Evolutionary conservation across 805 yeast species (phyloP), one percentile per base, ranked within the genome.

Genomic region (Kuraishia ogatae): DNA sequence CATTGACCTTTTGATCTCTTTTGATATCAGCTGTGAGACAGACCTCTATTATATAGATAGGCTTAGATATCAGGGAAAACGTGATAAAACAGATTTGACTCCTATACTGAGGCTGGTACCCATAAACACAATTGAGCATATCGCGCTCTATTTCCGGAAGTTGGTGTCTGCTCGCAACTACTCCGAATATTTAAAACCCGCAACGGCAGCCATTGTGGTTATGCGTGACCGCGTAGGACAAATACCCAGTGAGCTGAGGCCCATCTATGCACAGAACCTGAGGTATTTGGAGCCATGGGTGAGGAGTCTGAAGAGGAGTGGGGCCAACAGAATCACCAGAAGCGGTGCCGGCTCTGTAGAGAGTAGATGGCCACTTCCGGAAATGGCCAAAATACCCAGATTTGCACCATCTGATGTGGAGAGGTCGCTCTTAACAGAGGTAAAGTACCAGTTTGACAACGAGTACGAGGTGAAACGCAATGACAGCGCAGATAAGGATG

Each of bases 51-150:
- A 17, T 15, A 26, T 52, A 10, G 22, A 13, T 4, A 70, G 11
- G 48, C 59, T 50, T 11, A 23, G 35, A 4, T 23, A 17, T 20
- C 52, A 39, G 23, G 22, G 24, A 15, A 20, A 23, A 2, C 26
- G 46, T 19, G 22, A 15, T 15, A 8, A 22, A 2, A 29, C 29
- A 4, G 20, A 23, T 24, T 65, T 62, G 10, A 79, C 87, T 0
- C 85, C 89, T 10, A 71, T 89, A 3, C 64, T 93, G 24, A 72
- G 93, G 43, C 71, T 93, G 23, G 82, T 89, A 2, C 86, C 97
- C 1, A 80, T 85, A 56, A 85, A 89, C 62, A 85, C 96, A 2
- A 82, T 89, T 24, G 97, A 93, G 62, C 98, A 93, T 66, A 84
- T 90, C 58, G 81, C 82, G 58, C 63, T 78, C 56, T 72, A 77